A percentile compares a stretch with the other conserved stretches of the same genome.
Evolutionary conservation across 164 flowering plant species (phyloP).

Genomic region (Buxus sempervirens): DNA sequence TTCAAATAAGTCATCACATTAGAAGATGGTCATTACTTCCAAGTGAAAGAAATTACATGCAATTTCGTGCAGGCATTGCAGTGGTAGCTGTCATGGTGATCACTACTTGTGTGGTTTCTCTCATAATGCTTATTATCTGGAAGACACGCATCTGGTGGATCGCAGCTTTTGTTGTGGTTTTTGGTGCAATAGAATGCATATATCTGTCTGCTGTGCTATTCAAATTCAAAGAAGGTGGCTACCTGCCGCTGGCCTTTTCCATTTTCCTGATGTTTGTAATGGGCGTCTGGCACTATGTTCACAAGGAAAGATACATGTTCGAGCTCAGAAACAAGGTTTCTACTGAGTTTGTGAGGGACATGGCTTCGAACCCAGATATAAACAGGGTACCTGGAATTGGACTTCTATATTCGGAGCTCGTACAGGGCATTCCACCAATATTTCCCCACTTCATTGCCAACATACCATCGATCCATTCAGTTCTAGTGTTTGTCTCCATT

Average conservation of each 20-base stretch:
- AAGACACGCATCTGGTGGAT: slow-evolving; percentile 47
- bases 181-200: slow-evolving; percentile 24
- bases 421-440: slow-evolving; percentile 76
- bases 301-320: slow-evolving; percentile 41
- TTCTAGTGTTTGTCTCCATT: slow-evolving; percentile 61
- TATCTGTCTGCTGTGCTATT: slow-evolving; percentile 50
- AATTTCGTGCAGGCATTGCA: slow-evolving; percentile 55
- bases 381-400: slow-evolving; percentile 60
- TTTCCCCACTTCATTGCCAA: slow-evolving; percentile 57
- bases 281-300: slow-evolving; percentile 70
- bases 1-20: too few species aligned
- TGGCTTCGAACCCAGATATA: slow-evolving; percentile 33
- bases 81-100: slow-evolving; percentile 65
- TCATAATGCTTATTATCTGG: slow-evolving; percentile 74
- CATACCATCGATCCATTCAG: slow-evolving; percentile 63
- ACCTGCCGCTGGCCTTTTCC: slow-evolving; percentile 57
- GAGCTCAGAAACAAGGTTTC: slow-evolving; percentile 69
- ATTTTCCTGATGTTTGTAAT: slow-evolving; percentile 43
- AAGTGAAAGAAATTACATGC: background rate
- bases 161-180: slow-evolving; percentile 34
- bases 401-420: slow-evolving; percentile 70
- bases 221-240: slow-evolving; percentile 66
- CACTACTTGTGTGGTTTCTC: slow-evolving; percentile 52
- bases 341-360: slow-evolving; percentile 29
- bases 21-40: background rate